phyloP scores from a whole-genome alignment of 2,329 filamentous ascomycete genomes.

The Exophiala spinifera region DNA sequence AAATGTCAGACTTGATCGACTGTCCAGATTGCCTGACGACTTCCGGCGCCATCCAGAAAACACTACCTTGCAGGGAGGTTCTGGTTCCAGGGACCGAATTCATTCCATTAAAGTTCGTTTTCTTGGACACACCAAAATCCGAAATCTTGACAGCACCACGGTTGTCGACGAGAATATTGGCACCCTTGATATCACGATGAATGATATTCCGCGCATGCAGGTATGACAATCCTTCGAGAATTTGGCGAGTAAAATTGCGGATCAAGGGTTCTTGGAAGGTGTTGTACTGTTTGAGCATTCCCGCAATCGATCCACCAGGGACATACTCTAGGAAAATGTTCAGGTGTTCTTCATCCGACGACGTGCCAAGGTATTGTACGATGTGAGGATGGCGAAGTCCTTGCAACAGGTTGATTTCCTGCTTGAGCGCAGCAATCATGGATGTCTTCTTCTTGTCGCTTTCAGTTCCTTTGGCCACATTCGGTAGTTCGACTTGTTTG shows the following conservation, averaged over 20 bases:
- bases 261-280: slow-evolving; percentile 90
- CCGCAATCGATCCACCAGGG: slow-evolving; percentile 92
- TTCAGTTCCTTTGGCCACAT: slow-evolving; percentile 70
- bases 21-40: slow-evolving; percentile 97
- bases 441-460: slow-evolving; percentile 90
- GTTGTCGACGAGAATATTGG: slow-evolving; percentile 98
- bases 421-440: slow-evolving; percentile 97
- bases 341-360: slow-evolving; percentile 82
- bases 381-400: slow-evolving; percentile 96
- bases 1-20: slow-evolving; percentile 97
- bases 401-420: slow-evolving; percentile 89
- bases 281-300: slow-evolving; percentile 98
- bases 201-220: slow-evolving; percentile 94
- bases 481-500: slow-evolving; percentile 93
- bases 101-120: slow-evolving; percentile 30
- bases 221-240: slow-evolving; percentile 86
- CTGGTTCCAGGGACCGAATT: slow-evolving; percentile 75
- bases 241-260: slow-evolving; percentile 94
- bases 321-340: slow-evolving; percentile 99
- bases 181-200: slow-evolving; percentile 97
- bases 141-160: slow-evolving; percentile 99
- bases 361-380: slow-evolving; percentile 95
- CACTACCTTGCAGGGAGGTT: slow-evolving; percentile 86
- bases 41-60: slow-evolving; percentile 99
- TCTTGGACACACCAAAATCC: slow-evolving; percentile 95